These are phyloP conservation scores for Mortierella hygrophila DNA, from an alignment of 192 early-diverging fungal species.

Conservation along the genomic window DNA sequence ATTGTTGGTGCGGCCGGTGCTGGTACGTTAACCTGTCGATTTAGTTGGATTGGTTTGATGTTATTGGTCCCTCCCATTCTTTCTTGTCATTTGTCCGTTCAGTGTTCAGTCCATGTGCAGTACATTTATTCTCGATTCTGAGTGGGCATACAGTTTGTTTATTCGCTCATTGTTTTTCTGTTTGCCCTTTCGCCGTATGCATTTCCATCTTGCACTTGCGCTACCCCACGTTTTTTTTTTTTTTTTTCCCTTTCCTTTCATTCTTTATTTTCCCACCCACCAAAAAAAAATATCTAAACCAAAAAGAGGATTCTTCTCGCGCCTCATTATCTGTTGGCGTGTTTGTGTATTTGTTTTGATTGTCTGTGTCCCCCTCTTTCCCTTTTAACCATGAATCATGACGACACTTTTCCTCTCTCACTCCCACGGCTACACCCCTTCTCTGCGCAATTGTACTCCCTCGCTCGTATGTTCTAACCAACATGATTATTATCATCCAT, in stretches of 20 bases:
- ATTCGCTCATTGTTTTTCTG: background rate
- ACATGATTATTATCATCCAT: background rate
- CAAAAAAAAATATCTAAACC: background rate
- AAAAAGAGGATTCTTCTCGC: too few species aligned
- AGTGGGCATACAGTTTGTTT: background rate
- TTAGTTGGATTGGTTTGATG: background rate
- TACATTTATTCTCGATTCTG: background rate
- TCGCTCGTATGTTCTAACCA: background rate
- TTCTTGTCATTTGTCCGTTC: background rate
- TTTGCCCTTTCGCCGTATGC: background rate
- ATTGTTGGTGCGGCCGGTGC: constrained; percentile 64
- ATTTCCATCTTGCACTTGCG: background rate
- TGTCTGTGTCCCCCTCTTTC: background rate
- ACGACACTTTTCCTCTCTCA: background rate
- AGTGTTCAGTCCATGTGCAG: too few species aligned
- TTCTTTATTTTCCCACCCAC: background rate
- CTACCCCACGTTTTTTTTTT: constrained; percentile 6
- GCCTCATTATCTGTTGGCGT: background rate
- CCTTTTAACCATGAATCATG: background rate
- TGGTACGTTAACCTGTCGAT: constrained; percentile 36
- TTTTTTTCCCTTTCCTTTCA: background rate
- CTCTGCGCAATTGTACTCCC: background rate
- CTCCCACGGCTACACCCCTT: background rate
- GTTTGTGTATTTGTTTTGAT: background rate
- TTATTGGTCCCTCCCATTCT: background rate